Evolutionary conservation across 495 filamentous ascomycete species (phyloP).

Genomic region (Astrothelium subdiscretum): DNA sequence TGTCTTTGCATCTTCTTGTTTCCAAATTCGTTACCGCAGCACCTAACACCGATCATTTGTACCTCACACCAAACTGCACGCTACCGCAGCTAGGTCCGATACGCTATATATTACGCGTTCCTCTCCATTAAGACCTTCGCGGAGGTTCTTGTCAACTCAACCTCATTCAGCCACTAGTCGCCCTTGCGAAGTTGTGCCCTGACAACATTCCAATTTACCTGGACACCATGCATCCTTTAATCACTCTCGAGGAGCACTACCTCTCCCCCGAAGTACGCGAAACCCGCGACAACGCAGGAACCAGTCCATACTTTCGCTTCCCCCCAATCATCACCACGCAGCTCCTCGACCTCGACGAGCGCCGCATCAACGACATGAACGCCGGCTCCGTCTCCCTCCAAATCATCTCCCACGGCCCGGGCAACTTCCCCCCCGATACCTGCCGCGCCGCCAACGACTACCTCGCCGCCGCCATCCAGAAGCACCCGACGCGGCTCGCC

Average conservation of each 20-base stretch:
- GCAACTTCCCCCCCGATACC: conserved; percentile 11
- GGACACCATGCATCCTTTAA: conserved; percentile 23
- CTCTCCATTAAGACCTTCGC: no score
- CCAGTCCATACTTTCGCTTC: conserved; percentile 18
- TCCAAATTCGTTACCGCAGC: no score
- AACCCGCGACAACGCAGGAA: conserved; percentile 4
- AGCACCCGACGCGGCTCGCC: conserved; percentile 37
- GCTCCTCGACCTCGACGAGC: conserved; percentile 29
- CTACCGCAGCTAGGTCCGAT: no score
- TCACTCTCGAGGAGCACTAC: conserved; percentile 54
- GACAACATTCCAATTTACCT: background rate
- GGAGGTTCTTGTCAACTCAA: no score
- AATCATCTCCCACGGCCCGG: conserved; percentile 42
- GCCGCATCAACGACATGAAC: conserved; percentile 42
- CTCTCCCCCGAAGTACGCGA: conserved; percentile 29
- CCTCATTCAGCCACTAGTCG: no score
- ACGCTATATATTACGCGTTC: no score
- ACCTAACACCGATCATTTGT: no score
- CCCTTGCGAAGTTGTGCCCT: no score
- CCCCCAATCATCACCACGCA: conserved; percentile 20
- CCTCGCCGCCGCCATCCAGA: conserved; percentile 35
- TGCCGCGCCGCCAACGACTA: conserved; percentile 42
- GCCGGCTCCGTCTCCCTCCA: conserved; percentile 40
- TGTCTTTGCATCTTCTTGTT: no score
- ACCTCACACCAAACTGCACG: no score